Evolutionary conservation across 495 filamentous ascomycete species (phyloP), one percentile per base, ranked within the genome.

Genomic region (Neurospora sublineolata): DNA sequence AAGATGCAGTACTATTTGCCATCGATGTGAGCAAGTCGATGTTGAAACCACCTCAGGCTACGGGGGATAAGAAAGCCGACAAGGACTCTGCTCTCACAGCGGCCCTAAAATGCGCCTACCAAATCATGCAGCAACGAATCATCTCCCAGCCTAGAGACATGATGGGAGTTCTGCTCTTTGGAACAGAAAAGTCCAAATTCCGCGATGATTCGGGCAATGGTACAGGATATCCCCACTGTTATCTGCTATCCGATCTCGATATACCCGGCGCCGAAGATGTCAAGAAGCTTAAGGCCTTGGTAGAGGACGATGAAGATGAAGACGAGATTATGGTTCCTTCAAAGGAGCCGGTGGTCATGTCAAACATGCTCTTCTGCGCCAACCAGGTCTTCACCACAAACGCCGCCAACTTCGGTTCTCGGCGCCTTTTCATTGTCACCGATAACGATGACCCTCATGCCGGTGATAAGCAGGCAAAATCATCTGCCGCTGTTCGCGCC

Each of bases 361-460:
- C 92, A 23, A 96, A 94, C 77, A 86, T 99, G 2, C 83, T 99
- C 1, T 98, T 97, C 78, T 94, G 94, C 77, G 94, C 92, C 60
- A 98, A 98, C 75, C 93, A 97, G 74, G 93, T 98, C 42, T 97
- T 99, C 80, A 96, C 95, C 3, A 97, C 92, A 2, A 97, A 91
- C 77, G 93, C 96, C 0, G 89, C 95, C 18, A 98, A 97, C 76
- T 97, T 98, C 78, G 89, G 93, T 30, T 97, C 95, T 0, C 84
- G 96, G 46, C 88, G 96, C 39, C 83, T 99, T 12, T 98, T 99
- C 81, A 89, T 99, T 72, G 93, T 99, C 71, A 97, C 96, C 3
- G 94, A 98, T 76, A 91, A 97, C 71, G 96, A 99, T 77, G 86
- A 93, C 78, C 95, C 96, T 7, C 93, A 97, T 77, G 84, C 80